These are phyloP conservation scores for Vitis hybrid DNA, from an alignment of 177 flowering plant species.

Conservation along the genomic window DNA sequence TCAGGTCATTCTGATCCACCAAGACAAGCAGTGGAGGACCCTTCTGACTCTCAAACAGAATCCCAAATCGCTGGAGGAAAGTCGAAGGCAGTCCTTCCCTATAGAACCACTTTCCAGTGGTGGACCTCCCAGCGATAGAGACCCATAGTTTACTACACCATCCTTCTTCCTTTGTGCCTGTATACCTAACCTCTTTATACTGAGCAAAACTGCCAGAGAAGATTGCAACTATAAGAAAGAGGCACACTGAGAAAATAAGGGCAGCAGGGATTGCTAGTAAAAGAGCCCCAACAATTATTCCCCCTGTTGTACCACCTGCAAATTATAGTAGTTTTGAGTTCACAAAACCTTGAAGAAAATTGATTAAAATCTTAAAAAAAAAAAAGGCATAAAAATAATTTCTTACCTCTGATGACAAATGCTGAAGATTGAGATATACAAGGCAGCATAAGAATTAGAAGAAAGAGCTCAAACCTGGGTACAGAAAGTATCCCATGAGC, in stretches of 20 bases:
- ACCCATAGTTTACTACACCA: slow-evolving; percentile 34
- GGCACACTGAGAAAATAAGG: slow-evolving; percentile 39
- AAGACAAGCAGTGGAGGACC: slow-evolving; percentile 47
- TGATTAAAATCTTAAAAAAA: background rate
- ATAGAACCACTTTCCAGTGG: slow-evolving; percentile 56
- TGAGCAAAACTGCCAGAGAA: slow-evolving; percentile 37
- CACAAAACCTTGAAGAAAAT: background rate
- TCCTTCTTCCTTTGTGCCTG: slow-evolving; percentile 6
- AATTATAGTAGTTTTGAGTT: background rate
- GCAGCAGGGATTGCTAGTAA: slow-evolving; percentile 52
- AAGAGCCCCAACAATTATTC: slow-evolving; percentile 47
- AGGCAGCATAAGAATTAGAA: slow-evolving; percentile 52
- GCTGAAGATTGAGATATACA: slow-evolving; percentile 58
- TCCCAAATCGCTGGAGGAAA: slow-evolving; percentile 45
- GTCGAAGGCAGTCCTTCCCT: slow-evolving; percentile 41
- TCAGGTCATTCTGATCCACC: slow-evolving; percentile 32
- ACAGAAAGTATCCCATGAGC: slow-evolving; percentile 42
- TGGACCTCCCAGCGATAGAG: slow-evolving; percentile 29
- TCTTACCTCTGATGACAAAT: slow-evolving; percentile 53
- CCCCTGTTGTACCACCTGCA: slow-evolving; percentile 54
- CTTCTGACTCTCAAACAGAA: slow-evolving; percentile 47
- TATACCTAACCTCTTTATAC: slow-evolving; percentile 43
- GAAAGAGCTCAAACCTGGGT: slow-evolving; percentile 60
- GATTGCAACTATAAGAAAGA: slow-evolving; percentile 42
- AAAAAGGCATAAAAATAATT: background rate